phyloP scores from a whole-genome alignment of 2,329 filamentous ascomycete genomes.

The Neopestalotiopsis sp. region DNA sequence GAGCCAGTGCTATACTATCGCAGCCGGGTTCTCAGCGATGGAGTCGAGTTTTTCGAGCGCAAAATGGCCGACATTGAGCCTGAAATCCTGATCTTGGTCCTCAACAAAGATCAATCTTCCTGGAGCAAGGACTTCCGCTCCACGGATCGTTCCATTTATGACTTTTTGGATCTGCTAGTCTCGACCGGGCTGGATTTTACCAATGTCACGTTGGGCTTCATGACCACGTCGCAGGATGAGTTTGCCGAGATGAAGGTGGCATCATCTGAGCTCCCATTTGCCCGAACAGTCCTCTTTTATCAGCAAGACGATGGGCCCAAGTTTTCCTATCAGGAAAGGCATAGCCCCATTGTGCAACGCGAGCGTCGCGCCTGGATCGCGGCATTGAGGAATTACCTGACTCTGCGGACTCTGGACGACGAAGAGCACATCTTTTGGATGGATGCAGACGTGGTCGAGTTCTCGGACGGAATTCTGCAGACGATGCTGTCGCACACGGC shows the following conservation, averaged over 20 bases:
- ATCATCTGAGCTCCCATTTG: constrained; percentile 29
- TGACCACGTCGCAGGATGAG: constrained; percentile 33
- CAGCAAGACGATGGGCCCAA: constrained; percentile 25
- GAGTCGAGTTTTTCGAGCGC: constrained; percentile 29
- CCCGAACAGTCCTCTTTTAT: constrained; percentile 29
- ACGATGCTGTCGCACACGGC: constrained; percentile 35
- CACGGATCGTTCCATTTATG: constrained; percentile 32
- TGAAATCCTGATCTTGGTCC: constrained; percentile 30
- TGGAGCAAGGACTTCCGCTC: constrained; percentile 35
- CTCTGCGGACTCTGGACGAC: constrained; percentile 34
- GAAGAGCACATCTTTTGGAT: constrained; percentile 41
- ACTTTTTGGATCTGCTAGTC: constrained; percentile 34
- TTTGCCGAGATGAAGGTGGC: constrained; percentile 30
- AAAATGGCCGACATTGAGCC: constrained; percentile 28
- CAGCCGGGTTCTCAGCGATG: constrained; percentile 25
- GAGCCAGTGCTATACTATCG: constrained; percentile 25
- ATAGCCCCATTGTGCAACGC: constrained; percentile 29
- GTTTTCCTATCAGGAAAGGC: constrained; percentile 28
- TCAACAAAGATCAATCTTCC: constrained; percentile 31
- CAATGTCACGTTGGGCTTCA: constrained; percentile 30
- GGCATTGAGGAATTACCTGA: constrained; percentile 38
- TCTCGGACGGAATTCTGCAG: constrained; percentile 36
- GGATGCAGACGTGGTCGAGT: constrained; percentile 41
- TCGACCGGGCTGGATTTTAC: constrained; percentile 31
- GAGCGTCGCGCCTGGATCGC: constrained; percentile 34